phyloP scores from a whole-genome alignment of 2,329 filamentous ascomycete genomes.

The Colletotrichum kahawae region DNA sequence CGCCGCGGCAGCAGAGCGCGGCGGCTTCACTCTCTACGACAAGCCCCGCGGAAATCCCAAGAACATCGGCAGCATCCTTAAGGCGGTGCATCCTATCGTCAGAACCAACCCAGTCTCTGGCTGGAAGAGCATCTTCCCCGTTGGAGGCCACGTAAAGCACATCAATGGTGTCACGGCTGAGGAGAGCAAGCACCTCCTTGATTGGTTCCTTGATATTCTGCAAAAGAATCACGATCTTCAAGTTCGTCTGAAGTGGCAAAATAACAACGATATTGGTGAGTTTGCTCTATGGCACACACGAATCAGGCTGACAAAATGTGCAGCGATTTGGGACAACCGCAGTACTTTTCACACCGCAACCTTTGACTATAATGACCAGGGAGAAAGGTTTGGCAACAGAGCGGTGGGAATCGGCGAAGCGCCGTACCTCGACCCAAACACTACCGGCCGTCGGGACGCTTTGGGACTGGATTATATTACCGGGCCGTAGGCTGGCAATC shows the following conservation, averaged over 20 bases:
- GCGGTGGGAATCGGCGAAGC: constrained; percentile 60
- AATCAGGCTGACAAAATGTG: neutral
- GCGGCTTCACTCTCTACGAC: constrained; percentile 35
- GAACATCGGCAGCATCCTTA: constrained; percentile 55
- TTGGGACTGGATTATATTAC: neutral
- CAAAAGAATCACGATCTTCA: constrained; percentile 55
- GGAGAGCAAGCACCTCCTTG: constrained; percentile 46
- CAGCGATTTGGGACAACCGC: constrained; percentile 67
- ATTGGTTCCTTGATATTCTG: constrained; percentile 45
- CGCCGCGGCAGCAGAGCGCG: constrained; percentile 36
- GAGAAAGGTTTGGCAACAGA: constrained; percentile 55
- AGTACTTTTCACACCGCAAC: constrained; percentile 64
- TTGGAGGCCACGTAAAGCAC: constrained; percentile 45
- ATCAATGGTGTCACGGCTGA: constrained; percentile 48
- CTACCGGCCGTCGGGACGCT: constrained; percentile 36
- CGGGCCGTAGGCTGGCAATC: neutral
- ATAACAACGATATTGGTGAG: constrained; percentile 42
- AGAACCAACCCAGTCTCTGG: constrained; percentile 68
- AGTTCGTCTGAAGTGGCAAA: constrained; percentile 51
- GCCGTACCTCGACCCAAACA: constrained; percentile 58
- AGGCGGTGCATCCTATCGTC: constrained; percentile 59
- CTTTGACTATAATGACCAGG: constrained; percentile 59
- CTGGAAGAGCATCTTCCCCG: constrained; percentile 55
- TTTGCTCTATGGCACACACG: neutral
- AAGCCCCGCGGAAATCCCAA: constrained; percentile 35